phyloP scores from a whole-genome alignment of 306 rosid species.

The Rubus idaeus region DNA sequence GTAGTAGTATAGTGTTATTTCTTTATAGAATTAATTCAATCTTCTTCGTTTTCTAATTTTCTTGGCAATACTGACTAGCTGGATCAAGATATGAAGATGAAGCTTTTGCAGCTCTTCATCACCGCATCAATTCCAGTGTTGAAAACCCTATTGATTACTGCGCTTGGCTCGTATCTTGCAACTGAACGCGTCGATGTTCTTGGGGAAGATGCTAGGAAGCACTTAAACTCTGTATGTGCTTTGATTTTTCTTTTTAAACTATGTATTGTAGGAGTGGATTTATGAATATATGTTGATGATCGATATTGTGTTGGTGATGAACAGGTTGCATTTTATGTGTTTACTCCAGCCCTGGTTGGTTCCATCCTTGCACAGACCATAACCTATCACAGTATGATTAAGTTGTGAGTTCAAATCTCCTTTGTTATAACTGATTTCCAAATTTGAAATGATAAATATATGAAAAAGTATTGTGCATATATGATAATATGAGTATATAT shows the following conservation, averaged over 20 bases:
- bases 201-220: constrained; percentile 46
- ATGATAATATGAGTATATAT: background rate
- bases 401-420: constrained; percentile 40
- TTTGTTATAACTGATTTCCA: background rate
- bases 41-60: background rate
- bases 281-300: background rate
- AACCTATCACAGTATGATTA: constrained; percentile 41
- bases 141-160: constrained; percentile 51
- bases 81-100: constrained; percentile 22
- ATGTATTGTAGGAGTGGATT: background rate
- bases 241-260: too few species aligned
- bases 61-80: background rate
- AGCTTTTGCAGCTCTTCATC: constrained; percentile 40
- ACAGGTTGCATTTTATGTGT: constrained; percentile 50
- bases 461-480: too few species aligned
- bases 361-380: constrained; percentile 45
- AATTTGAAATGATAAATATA: background rate
- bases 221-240: constrained; percentile 40
- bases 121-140: constrained; percentile 54
- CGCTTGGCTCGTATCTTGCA: constrained; percentile 53
- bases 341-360: constrained; percentile 50
- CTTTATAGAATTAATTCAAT: background rate
- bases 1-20: background rate
- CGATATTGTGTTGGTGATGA: background rate
- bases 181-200: constrained; percentile 39